Base-by-base conservation (phyloP, 1,284 basidiomycete genomes). In the Austroboletus niveus region DNA sequence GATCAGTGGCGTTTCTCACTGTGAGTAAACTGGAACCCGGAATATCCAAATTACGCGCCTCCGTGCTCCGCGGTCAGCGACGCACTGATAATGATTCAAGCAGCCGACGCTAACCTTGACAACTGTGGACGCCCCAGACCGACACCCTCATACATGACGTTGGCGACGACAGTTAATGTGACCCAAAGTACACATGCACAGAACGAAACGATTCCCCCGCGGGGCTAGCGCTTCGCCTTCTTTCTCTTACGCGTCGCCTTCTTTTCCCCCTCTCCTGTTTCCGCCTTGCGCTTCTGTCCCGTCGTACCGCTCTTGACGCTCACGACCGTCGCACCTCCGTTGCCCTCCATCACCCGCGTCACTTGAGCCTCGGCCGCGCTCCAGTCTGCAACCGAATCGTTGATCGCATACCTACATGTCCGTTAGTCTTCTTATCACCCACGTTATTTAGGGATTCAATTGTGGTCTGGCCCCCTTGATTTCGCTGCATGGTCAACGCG, bases 281-380 rank as follows among this genome's bases (percentile, higher is more conserved):
- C 79, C n/a, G 75, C 77, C 64, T 89, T 90, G 54, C 89, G 72
- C 68, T 92, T 92, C 63, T 80, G 74, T 5, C 77, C 78, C 1
- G 69, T 59, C 58, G 36, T 7, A n/a, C 50, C 53, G 1, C 52
- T 75, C 71, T 89, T 91, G 43, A 95, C 77, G 59, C 87, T 92
- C 47, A 96, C 80, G 7, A 93, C 81, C 1, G 85, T 88, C 27
- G 80, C 79, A 38, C 79, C 72, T 36, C 79, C 76, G 42, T 73
- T 76, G 52, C 69, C 75, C 31, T 69, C 69, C 9, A 76, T 72
- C 14, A 79, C 63, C 42, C 74, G 72, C 29, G 76, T 66, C 7
- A 94, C 83, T 65, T 92, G 89, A 22, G 79, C 75, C 64, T 92
- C 85, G 2, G 89, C 92, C 22, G 71, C 68, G 36, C 76, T 75